Evolutionary conservation across 805 yeast species (phyloP).

Genomic region (Tetrapisispora arboricola): DNA sequence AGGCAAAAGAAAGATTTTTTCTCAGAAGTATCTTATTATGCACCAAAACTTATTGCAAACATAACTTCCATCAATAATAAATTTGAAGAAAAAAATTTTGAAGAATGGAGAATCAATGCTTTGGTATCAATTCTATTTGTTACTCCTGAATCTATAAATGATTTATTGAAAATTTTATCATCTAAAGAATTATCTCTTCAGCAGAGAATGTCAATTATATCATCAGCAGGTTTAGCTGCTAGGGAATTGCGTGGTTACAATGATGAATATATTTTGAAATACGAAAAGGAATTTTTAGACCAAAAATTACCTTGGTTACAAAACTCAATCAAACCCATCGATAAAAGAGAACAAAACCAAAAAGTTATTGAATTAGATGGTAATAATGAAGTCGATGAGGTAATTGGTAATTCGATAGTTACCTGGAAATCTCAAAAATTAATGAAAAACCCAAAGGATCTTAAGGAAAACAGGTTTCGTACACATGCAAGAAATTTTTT

Average conservation of each 20-base stretch:
- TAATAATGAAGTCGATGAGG: not conserved
- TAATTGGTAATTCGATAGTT: constrained; percentile 2
- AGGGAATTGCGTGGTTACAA: constrained; percentile 58
- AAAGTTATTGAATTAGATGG: not conserved
- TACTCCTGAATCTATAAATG: constrained; percentile 36
- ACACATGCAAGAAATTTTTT: constrained; percentile 36
- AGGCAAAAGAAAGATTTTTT: constrained; percentile 53
- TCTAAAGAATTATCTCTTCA: constrained; percentile 75
- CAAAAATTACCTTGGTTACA: constrained; percentile 25
- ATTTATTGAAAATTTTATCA: constrained; percentile 36
- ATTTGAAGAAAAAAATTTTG: constrained; percentile 49
- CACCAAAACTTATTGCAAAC: constrained; percentile 41
- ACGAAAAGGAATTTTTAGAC: constrained; percentile 29
- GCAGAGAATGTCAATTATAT: constrained; percentile 59
- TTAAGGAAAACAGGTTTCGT: constrained; percentile 23
- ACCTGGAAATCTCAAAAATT: constrained; percentile 31
- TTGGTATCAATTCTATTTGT: constrained; percentile 55
- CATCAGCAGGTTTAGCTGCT: constrained; percentile 60
- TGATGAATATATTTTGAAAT: constrained; percentile 39
- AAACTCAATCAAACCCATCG: not conserved
- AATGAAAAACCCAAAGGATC: not conserved
- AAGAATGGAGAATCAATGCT: constrained; percentile 51
- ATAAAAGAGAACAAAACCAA: not conserved
- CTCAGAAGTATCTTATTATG: constrained; percentile 49
- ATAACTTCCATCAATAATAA: constrained; percentile 47